Conservation (phyloP, 164 flowering plant species). For the Chimonanthus praecox region DNA sequence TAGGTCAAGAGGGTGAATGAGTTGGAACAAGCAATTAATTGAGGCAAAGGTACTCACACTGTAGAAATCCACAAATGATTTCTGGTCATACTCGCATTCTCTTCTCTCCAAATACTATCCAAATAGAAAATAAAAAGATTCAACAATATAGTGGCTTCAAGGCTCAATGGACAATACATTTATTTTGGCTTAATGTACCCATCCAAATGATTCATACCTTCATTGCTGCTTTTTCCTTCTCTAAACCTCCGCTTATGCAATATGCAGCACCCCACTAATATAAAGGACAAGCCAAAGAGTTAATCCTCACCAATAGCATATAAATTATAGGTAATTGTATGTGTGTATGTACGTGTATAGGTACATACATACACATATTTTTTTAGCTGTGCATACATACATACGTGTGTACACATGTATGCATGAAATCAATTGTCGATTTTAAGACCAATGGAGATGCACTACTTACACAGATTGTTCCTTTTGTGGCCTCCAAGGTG, state of each 20-base stretch:
- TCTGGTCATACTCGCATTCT: constrained; percentile 89
- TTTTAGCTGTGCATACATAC: no score
- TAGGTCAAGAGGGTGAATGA: background rate
- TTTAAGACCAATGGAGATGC: background rate
- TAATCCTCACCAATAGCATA: no score
- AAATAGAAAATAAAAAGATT: constrained; percentile 13
- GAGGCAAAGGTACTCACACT: constrained; percentile 33
- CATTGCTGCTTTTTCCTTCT: constrained; percentile 74
- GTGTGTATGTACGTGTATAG: no score
- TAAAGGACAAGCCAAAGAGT: background rate
- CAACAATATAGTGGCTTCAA: background rate
- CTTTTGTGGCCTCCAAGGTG: constrained; percentile 66
- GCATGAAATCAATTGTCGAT: no score
- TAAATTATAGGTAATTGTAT: no score
- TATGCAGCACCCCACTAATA: constrained; percentile 96
- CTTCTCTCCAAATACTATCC: constrained; percentile 82
- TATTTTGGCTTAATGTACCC: background rate
- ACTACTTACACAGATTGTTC: constrained; percentile 79
- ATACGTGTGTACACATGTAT: no score
- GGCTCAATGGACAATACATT: no score
- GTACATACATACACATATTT: no score
- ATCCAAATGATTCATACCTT: constrained; percentile 39
- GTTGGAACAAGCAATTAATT: background rate
- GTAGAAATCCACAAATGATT: constrained; percentile 73
- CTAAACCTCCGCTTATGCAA: constrained; percentile 80